phyloP scores from a whole-genome alignment of 352 stramenopile genomes.

The Pythium phragmitis region DNA sequence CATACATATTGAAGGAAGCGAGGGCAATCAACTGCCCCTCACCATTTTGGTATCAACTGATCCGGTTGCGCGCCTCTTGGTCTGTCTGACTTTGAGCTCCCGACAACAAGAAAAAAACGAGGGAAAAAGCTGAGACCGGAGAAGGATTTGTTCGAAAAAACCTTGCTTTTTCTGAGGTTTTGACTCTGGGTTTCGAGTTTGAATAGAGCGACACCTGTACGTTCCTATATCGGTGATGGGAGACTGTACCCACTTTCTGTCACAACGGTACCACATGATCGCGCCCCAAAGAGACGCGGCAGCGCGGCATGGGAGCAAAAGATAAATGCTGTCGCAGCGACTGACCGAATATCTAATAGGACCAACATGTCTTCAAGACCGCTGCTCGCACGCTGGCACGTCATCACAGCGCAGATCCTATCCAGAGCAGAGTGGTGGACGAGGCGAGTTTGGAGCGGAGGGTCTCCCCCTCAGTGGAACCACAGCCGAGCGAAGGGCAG shows the following conservation, averaged over 20 bases:
- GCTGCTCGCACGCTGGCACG: too few relatives aligned
- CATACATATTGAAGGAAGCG: background rate
- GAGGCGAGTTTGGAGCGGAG: too few relatives aligned
- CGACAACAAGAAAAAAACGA: constrained; percentile 16
- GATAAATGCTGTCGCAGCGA: too few relatives aligned
- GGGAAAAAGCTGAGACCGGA: constrained; percentile 14
- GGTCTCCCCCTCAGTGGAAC: too few relatives aligned
- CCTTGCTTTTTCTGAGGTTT: constrained; percentile 23
- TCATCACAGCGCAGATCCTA: too few relatives aligned
- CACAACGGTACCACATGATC: too few relatives aligned
- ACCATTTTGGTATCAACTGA: constrained; percentile 17
- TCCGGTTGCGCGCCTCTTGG: constrained; percentile 6
- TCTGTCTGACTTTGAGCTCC: constrained; percentile 28
- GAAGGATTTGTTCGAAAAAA: constrained; percentile 27
- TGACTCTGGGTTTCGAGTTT: constrained; percentile 29
- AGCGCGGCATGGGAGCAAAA: too few relatives aligned
- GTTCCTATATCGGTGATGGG: background rate
- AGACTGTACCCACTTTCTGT: background rate
- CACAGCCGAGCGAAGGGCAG: too few relatives aligned
- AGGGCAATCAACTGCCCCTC: background rate
- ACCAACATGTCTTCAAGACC: too few relatives aligned
- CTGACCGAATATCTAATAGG: too few relatives aligned
- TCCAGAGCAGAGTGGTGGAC: too few relatives aligned
- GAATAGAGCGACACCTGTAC: constrained; percentile 17
- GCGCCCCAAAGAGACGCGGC: too few relatives aligned